phyloP scores from a whole-genome alignment of 2,329 filamentous ascomycete genomes.

The Penicillium sp. region DNA sequence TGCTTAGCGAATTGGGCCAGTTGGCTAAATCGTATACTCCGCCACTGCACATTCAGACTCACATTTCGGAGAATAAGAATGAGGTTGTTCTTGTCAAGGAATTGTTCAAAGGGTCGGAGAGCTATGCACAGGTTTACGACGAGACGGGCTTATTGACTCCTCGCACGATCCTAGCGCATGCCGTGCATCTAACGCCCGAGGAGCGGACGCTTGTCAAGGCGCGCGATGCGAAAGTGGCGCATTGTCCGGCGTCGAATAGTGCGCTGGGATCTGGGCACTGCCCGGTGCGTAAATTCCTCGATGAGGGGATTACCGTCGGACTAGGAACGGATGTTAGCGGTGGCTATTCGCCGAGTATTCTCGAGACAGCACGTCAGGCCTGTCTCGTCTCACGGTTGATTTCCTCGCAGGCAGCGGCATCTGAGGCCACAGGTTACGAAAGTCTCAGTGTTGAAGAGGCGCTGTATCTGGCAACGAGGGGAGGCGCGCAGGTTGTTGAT shows the following conservation, averaged over 20 bases:
- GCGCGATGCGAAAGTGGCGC: conserved; percentile 65
- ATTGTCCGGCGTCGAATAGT: conserved; percentile 85
- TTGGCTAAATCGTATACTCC: conserved; percentile 61
- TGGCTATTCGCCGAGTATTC: conserved; percentile 75
- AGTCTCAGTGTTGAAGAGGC: conserved; percentile 83
- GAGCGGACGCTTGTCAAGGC: conserved; percentile 64
- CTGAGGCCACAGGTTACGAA: conserved; percentile 42
- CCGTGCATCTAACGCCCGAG: conserved; percentile 65
- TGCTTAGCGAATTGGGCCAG: conserved; percentile 61
- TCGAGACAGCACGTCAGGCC: conserved; percentile 80
- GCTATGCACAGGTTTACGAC: conserved; percentile 80
- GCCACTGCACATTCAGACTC: conserved; percentile 69
- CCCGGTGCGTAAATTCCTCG: conserved; percentile 68
- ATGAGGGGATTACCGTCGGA: conserved; percentile 72
- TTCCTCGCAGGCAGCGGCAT: conserved; percentile 23
- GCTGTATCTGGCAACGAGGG: conserved; percentile 80
- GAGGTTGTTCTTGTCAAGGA: conserved; percentile 69
- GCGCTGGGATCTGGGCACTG: conserved; percentile 76
- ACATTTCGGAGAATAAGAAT: conserved; percentile 76
- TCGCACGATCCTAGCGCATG: conserved; percentile 80
- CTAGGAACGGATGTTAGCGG: conserved; percentile 89
- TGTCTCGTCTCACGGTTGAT: conserved; percentile 70
- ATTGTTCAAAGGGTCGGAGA: conserved; percentile 61
- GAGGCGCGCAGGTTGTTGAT: conserved; percentile 77
- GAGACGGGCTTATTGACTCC: conserved; percentile 62